Evolutionary conservation across 495 filamentous ascomycete species (phyloP).

Genomic region (Xylaria palmicola): DNA sequence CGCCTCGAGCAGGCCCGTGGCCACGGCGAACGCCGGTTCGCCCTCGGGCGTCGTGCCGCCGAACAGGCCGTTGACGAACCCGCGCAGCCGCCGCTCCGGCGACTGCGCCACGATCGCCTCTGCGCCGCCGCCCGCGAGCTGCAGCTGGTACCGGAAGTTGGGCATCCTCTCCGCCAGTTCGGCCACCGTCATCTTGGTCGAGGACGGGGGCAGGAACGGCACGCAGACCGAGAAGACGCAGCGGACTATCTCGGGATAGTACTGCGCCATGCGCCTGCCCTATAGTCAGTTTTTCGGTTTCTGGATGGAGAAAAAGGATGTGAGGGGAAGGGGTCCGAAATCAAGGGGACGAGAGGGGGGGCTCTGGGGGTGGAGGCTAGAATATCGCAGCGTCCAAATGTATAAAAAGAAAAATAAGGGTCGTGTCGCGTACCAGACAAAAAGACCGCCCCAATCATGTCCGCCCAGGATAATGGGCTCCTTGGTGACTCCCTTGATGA

Average conservation of each 20-base stretch:
- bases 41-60: conserved; percentile 58
- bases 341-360: conserved; percentile 32
- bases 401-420: neutral
- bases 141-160: conserved; percentile 82
- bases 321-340: neutral
- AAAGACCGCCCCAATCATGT: conserved; percentile 76
- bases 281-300: neutral
- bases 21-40: conserved; percentile 53
- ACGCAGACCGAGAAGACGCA: conserved; percentile 79
- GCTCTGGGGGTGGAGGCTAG: neutral
- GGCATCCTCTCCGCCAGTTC: conserved; percentile 59
- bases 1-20: conserved; percentile 54
- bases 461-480: conserved; percentile 63
- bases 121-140: conserved; percentile 65
- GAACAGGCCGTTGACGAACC: conserved; percentile 69
- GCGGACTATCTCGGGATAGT: conserved; percentile 67
- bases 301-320: conserved; percentile 27
- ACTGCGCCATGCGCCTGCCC: conserved; percentile 58
- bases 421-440: conserved; percentile 41
- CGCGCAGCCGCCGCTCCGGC: conserved; percentile 53
- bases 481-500: conserved; percentile 45
- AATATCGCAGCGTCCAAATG: neutral
- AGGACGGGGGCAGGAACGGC: conserved; percentile 58
- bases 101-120: conserved; percentile 59
- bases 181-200: conserved; percentile 50